Evolutionary conservation across 495 filamentous ascomycete species (phyloP), one percentile per base, ranked within the genome.

Genomic region (Parathielavia appendiculata): DNA sequence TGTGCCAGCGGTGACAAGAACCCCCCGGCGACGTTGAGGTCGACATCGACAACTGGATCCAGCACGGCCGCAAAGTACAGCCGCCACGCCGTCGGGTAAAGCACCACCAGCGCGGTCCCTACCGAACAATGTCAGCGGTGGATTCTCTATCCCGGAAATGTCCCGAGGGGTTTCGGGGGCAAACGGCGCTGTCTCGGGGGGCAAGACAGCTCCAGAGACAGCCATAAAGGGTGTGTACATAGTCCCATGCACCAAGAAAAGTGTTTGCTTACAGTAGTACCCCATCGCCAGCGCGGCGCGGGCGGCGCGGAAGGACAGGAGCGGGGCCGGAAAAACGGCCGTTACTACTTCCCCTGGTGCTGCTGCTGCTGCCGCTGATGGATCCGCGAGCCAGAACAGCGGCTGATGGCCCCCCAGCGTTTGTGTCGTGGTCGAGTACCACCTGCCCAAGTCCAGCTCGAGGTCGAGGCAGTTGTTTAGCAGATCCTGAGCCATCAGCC

Each of bases 401-500:
- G 5, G 56, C 20, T n/a, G 56, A 5, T 30, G 54, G 9, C 53
- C 45, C 12, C 43, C 49, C 12, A 36, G 58, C 46, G 9, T 60
- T 54, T 30, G 69, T n/a, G 57, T 60, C 32, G 69, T 56, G 46
- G 69, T 39, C 38, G 63, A 54, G 30, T 69, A 69, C 76, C 76
- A 79, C 14, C 68, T 65, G 6, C 69, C 65, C 36, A 79, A 65
- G 36, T 72, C 69, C 7, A 51, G 40, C 51, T 79, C 74, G 53
- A 76, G 62, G 44, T 67, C 69, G 38, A 75, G 54, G 40, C 73
- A 76, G 61, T 69, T 72, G 52, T 46, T 56, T 1, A 79, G 54
- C 8, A 79, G 62, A 19, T 76, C 73, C 54, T 74, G 71, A 12
- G 75, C 75, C 58, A 68, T 67, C 23, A 71, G 52, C 1, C 68